Evolutionary conservation across 2,329 filamentous ascomycete species (phyloP).

Genomic region (Colletotrichum neosansevieriae): DNA sequence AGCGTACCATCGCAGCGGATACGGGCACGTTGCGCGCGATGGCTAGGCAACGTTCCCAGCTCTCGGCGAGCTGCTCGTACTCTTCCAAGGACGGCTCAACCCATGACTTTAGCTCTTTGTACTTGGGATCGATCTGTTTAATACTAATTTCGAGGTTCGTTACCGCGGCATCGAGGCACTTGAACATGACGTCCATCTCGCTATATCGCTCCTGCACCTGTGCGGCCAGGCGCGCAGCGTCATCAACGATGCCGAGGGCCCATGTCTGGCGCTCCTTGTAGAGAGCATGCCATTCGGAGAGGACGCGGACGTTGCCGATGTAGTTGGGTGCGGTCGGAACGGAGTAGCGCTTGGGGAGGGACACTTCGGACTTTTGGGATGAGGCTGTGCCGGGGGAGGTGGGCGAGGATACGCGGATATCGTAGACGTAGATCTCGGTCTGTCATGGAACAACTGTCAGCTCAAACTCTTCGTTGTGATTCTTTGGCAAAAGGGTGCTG

Average conservation of each 20-base stretch:
- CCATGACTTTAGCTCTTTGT: constrained; percentile 78
- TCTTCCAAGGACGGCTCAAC: constrained; percentile 75
- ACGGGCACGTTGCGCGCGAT: constrained; percentile 74
- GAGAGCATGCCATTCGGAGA: constrained; percentile 89
- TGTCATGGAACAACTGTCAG: constrained; percentile 51
- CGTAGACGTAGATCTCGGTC: constrained; percentile 93
- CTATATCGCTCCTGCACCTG: constrained; percentile 74
- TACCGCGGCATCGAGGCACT: constrained; percentile 85
- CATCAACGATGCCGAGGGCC: constrained; percentile 78
- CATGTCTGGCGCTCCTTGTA: constrained; percentile 86
- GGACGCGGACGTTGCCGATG: constrained; percentile 81
- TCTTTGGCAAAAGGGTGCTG: background rate
- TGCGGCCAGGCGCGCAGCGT: constrained; percentile 74
- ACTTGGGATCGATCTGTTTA: constrained; percentile 77
- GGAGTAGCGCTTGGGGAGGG: constrained; percentile 66
- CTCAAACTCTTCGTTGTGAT: background rate
- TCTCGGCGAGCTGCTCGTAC: constrained; percentile 71
- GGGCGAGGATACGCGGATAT: constrained; percentile 78
- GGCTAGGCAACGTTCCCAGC: constrained; percentile 77
- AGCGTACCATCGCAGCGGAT: constrained; percentile 73
- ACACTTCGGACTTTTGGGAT: constrained; percentile 60
- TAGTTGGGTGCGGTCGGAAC: constrained; percentile 82
- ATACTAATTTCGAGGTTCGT: constrained; percentile 85
- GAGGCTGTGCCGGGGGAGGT: constrained; percentile 59
- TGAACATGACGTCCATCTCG: constrained; percentile 81